phyloP scores from a whole-genome alignment of 2,329 filamentous ascomycete genomes.

The Apiospora saccharicola region DNA sequence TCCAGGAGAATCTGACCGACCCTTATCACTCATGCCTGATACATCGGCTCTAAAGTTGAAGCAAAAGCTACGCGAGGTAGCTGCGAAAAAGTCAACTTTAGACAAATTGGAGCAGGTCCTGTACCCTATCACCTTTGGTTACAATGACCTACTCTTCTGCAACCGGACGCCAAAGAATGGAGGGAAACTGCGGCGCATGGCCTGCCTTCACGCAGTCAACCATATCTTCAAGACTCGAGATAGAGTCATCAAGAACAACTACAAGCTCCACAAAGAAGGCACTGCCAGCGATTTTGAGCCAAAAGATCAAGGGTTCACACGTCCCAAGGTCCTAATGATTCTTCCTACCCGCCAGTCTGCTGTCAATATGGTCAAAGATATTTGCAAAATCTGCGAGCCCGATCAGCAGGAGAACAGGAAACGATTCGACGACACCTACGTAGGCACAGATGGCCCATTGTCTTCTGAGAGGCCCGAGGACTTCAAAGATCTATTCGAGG shows the following conservation, averaged over 20 bases:
- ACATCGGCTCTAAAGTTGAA: constrained; percentile 69
- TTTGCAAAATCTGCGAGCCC: constrained; percentile 77
- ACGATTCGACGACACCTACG: constrained; percentile 86
- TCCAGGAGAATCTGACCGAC: constrained; percentile 41
- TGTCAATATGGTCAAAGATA: constrained; percentile 77
- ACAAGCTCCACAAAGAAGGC: constrained; percentile 73
- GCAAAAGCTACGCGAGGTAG: constrained; percentile 67
- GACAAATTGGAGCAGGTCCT: constrained; percentile 69
- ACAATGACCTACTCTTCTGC: constrained; percentile 81
- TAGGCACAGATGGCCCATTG: constrained; percentile 72
- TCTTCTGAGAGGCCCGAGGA: constrained; percentile 81
- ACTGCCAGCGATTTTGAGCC: constrained; percentile 73
- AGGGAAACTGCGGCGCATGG: constrained; percentile 71
- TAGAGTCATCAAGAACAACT: constrained; percentile 90
- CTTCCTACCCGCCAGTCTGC: constrained; percentile 89
- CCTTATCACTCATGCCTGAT: constrained; percentile 46
- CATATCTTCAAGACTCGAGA: constrained; percentile 96
- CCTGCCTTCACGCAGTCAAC: constrained; percentile 86
- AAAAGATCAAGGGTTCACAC: constrained; percentile 93
- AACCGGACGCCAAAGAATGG: constrained; percentile 75
- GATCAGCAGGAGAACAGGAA: constrained; percentile 97
- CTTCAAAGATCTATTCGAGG: constrained; percentile 87
- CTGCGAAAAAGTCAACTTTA: constrained; percentile 64
- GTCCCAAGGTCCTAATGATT: constrained; percentile 91
- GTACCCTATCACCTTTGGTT: constrained; percentile 78